Percentiles rank a stretch among this genome's conserved stretches.
Conservation (phyloP, 1,139 yeast genomes). For the Saccharomyces hybrid region DNA sequence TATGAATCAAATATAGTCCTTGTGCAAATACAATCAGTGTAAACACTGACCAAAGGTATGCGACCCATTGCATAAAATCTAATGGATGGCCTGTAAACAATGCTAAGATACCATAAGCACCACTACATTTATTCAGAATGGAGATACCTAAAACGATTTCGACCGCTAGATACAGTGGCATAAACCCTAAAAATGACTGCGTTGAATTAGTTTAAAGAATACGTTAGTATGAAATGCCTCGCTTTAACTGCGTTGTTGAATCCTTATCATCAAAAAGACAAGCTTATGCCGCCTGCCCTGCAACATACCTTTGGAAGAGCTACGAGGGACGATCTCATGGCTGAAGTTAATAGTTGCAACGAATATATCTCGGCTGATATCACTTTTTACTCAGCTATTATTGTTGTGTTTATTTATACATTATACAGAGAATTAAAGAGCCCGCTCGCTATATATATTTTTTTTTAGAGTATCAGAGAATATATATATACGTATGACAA, state of each 20-base stretch:
- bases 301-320: conserved; percentile 15
- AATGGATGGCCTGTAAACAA: conserved; percentile 85
- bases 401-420: too few species aligned
- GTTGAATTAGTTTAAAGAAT: neutral
- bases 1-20: conserved; percentile 46
- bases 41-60: conserved; percentile 58
- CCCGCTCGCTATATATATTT: too few species aligned
- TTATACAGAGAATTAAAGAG: too few species aligned
- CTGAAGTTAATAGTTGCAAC: neutral
- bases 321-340: conserved; percentile 4
- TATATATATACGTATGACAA: too few species aligned
- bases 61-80: conserved; percentile 74
- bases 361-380: neutral
- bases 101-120: conserved; percentile 79
- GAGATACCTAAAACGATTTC: conserved; percentile 75
- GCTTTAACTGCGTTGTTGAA: neutral
- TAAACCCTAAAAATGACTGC: conserved; percentile 26
- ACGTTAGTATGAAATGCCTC: conserved; percentile 2
- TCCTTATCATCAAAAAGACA: neutral
- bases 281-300: neutral
- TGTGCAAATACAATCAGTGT: conserved; percentile 59
- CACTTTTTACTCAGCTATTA: neutral
- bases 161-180: conserved; percentile 83
- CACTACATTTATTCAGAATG: conserved; percentile 81
- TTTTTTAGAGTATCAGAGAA: too few species aligned